Conservation (phyloP, 1,139 yeast species). For the Candida pseudocylindracea region DNA sequence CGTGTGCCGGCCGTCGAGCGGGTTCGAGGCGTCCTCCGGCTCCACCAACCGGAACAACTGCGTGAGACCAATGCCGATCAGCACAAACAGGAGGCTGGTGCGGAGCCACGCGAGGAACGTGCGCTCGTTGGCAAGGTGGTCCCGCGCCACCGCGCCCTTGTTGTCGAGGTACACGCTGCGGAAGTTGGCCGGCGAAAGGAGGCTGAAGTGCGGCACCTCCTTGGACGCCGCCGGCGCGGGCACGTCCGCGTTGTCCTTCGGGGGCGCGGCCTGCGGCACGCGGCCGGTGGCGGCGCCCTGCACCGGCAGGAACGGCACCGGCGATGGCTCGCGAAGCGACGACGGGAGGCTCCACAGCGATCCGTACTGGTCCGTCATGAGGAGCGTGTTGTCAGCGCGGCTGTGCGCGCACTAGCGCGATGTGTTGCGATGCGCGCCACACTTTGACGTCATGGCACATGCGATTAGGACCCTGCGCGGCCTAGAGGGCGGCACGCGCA, state of each 20-base stretch:
- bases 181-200: background rate
- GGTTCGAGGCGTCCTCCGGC: conserved; percentile 5
- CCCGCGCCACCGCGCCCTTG: conserved; percentile 26
- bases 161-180: conserved; percentile 7
- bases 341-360: no score
- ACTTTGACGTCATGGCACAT: background rate
- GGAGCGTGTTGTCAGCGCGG: background rate
- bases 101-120: conserved; percentile 62
- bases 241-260: background rate
- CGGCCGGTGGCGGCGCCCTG: no score
- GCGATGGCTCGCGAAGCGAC: no score
- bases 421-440: background rate
- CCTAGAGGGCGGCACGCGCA: no score
- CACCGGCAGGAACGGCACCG: no score
- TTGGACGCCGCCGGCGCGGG: background rate
- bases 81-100: conserved; percentile 23
- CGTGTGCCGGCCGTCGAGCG: conserved; percentile 3
- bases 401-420: background rate
- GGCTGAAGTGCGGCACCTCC: background rate
- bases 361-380: background rate
- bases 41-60: conserved; percentile 9
- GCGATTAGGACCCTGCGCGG: background rate
- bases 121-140: conserved; percentile 52
- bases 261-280: background rate
- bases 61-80: conserved; percentile 19